A percentile compares a stretch with the other conserved stretches of the same genome.
phyloP scores from a whole-genome alignment of 108 stramenopile species.

The Licmophora abbreviata region DNA sequence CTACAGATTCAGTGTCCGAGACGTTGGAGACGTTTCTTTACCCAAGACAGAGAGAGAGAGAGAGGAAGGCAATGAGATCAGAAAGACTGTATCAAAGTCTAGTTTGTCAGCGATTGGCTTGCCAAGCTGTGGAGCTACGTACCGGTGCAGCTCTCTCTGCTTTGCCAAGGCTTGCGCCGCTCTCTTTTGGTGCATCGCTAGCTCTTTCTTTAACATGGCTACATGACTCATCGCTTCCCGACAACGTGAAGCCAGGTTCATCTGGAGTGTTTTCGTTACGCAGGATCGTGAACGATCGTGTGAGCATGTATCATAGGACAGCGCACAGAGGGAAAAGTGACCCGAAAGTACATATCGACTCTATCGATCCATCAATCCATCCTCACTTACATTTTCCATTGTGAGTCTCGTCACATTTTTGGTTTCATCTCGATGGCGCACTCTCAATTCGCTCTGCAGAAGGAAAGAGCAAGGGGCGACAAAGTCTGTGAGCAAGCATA shows the following conservation, averaged over 20 bases:
- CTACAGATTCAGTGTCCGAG: constrained; percentile 15
- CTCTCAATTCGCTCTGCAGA: constrained; percentile 57
- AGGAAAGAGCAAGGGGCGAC: too few relatives aligned
- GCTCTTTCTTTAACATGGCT: constrained; percentile 52
- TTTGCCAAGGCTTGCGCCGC: constrained; percentile 32
- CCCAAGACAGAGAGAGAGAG: too few relatives aligned
- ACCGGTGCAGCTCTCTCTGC: constrained; percentile 30
- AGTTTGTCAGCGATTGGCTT: too few relatives aligned
- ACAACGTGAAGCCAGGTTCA: constrained; percentile 71
- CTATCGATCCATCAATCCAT: too few relatives aligned
- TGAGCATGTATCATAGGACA: neutral
- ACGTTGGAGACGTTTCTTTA: constrained; percentile 18
- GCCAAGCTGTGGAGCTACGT: too few relatives aligned
- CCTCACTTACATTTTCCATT: constrained; percentile 68
- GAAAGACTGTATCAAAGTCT: too few relatives aligned
- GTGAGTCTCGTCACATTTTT: constrained; percentile 63
- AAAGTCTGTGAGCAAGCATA: too few relatives aligned
- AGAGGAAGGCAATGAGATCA: too few relatives aligned
- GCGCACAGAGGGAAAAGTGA: too few relatives aligned
- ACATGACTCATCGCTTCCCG: constrained; percentile 66
- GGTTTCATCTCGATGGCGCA: constrained; percentile 73
- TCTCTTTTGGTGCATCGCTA: constrained; percentile 45
- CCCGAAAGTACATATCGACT: neutral
- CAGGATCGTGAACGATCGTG: neutral
- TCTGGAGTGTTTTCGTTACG: constrained; percentile 16